Base-by-base conservation (phyloP, 2,329 filamentous ascomycete genomes). In the Falciphora oryzae region DNA sequence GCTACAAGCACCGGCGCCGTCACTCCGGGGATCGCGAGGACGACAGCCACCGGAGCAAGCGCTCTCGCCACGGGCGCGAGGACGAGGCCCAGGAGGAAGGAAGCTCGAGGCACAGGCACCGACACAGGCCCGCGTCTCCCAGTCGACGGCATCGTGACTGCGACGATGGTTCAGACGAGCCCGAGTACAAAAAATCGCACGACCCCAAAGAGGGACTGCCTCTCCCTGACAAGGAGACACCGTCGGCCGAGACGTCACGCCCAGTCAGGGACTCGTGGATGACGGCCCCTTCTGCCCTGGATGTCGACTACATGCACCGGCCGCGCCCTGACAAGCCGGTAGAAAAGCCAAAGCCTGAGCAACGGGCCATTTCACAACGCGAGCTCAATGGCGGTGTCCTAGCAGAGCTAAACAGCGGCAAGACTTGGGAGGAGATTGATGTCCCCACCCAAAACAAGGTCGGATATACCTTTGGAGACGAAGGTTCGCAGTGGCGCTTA, bases 401-500 rank as follows among this genome's bases (percentile, higher is more conserved):
- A 63, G 82, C 83, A 11, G 82, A 87, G 66, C 70, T 90, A 13
- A 83, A 86, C 50, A 84, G 16, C 83, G 85, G 64, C 3, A 86
- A 83, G 62, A 77, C 75, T 0, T 68, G 82, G 2, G 83, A 85
- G 32, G 81, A 85, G 18, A 74, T 85, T 13, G 78, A 81, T 28
- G 75, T 85, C 8, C 80, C 83, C 1, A 79, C 82, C 0, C 77
- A 86, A 59, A 81, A 86, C 63, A 84, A 90, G 65, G 85, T 96
- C 11, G 44, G 22, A 65, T 99, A 98, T 73, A 86, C 80, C 0
- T 96, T 99, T 75, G 95, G 96, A 25, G 95, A 99, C 74, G 79
- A 85, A 8, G 94, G 95, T 0, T 94, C 93, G 18, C 86, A 92
- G 70, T 99, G 96, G 95, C 89, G 96, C 62, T 97, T 99, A 93